Evolutionary conservation across 495 filamentous ascomycete species (phyloP).

Genomic region (Penicillium maclennaniae): DNA sequence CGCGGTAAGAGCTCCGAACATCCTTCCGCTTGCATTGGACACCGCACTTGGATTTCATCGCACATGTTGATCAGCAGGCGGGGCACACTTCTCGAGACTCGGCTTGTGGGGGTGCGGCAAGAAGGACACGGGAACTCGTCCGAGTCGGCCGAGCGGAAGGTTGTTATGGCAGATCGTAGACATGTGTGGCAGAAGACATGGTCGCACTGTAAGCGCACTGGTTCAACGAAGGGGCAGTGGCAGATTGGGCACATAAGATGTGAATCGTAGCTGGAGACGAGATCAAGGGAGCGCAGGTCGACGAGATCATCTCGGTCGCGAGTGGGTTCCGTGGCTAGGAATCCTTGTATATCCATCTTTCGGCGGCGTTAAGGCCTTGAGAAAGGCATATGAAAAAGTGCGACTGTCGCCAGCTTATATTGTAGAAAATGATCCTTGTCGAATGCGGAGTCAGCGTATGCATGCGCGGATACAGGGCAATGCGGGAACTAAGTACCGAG

Average conservation of each 20-base stretch:
- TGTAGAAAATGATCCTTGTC: constrained; percentile 1
- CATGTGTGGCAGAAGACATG: constrained; percentile 75
- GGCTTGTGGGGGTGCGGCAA: constrained; percentile 40
- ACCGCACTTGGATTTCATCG: constrained; percentile 70
- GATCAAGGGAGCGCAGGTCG: constrained; percentile 69
- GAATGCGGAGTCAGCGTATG: constrained; percentile 11
- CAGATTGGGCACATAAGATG: constrained; percentile 85
- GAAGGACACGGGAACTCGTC: constrained; percentile 44
- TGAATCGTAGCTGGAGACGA: constrained; percentile 63
- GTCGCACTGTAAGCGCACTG: constrained; percentile 69
- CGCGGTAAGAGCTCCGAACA: constrained; percentile 61
- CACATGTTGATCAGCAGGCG: constrained; percentile 62
- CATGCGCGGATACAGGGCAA: constrained; percentile 8
- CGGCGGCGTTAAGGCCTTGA: background rate
- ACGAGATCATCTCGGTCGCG: constrained; percentile 35
- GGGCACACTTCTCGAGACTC: constrained; percentile 42
- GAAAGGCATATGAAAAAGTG: background rate
- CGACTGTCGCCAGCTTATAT: background rate
- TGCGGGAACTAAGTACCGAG: constrained; percentile 21
- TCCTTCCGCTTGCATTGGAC: constrained; percentile 59
- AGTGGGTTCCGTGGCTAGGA: constrained; percentile 32
- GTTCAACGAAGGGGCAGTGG: constrained; percentile 66
- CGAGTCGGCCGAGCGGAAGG: constrained; percentile 33
- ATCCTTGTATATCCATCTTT: constrained; percentile 34
- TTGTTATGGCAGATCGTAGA: constrained; percentile 56